Conservation (phyloP, 768 basidiomycete genomes). For the Termitomyces sp. region DNA sequence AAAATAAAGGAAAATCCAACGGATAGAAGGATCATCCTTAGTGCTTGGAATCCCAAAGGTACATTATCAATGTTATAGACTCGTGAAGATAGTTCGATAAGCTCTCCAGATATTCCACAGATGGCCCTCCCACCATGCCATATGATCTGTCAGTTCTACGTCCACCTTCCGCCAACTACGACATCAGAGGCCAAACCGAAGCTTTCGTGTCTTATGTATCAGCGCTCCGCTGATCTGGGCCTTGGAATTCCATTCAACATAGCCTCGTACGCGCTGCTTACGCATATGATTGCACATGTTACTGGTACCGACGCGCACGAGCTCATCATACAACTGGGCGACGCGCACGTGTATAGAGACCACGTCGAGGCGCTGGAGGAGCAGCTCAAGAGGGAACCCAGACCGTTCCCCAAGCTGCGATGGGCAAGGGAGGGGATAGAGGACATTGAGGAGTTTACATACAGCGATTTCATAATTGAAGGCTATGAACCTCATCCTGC, state of each 20-base stretch:
- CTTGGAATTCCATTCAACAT: conserved; percentile 99
- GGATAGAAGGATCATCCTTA: conserved; percentile 89
- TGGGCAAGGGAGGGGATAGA: conserved; percentile 62
- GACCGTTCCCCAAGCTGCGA: conserved; percentile 73
- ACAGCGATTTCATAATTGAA: conserved; percentile 79
- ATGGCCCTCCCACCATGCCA: conserved; percentile 99
- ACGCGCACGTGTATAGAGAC: conserved; percentile 94
- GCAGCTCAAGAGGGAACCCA: conserved; percentile 76
- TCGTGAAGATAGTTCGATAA: neutral
- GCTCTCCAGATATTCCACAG: conserved; percentile 65
- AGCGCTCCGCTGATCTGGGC: conserved; percentile 94
- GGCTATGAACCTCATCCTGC: conserved; percentile 80
- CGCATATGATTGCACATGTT: conserved; percentile 95
- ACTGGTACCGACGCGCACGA: conserved; percentile 85
- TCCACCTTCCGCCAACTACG: conserved; percentile 67
- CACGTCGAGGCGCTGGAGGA: conserved; percentile 83
- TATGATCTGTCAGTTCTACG: conserved; percentile 99
- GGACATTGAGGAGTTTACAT: conserved; percentile 76
- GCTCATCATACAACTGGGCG: conserved; percentile 92
- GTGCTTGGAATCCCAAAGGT: conserved; percentile 99
- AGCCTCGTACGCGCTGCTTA: conserved; percentile 94
- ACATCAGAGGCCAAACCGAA: conserved; percentile 50
- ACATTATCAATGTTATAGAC: conserved; percentile 16
- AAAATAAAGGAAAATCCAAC: conserved; percentile 94
- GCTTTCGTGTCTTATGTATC: conserved; percentile 95